Conservation (phyloP, 1,284 basidiomycete genomes). For the Microbotryum intermedium region DNA sequence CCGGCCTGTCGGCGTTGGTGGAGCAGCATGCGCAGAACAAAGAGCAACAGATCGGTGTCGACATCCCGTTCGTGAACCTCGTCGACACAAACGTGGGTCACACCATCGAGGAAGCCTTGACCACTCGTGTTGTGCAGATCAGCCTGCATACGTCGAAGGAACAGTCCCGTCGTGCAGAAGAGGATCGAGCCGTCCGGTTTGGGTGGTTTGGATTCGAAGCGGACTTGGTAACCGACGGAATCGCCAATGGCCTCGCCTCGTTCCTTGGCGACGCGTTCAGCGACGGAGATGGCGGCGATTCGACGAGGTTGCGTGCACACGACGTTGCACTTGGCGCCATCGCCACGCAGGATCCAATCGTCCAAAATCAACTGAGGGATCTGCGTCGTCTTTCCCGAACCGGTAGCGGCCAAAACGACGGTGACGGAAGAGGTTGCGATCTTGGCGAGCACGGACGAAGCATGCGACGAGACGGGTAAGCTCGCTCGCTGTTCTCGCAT, state of each 20-base stretch:
- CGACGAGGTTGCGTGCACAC: constrained; percentile 89
- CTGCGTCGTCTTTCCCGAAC: constrained; percentile 94
- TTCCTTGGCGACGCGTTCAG: constrained; percentile 84
- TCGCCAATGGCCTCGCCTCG: constrained; percentile 66
- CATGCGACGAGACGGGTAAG: constrained; percentile 28
- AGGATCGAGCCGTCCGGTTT: constrained; percentile 77
- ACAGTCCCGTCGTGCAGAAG: constrained; percentile 90
- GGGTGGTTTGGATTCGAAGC: constrained; percentile 77
- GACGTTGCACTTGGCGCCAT: constrained; percentile 81
- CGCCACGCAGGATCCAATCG: constrained; percentile 63
- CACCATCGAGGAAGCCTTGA: constrained; percentile 56
- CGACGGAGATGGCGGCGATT: constrained; percentile 86
- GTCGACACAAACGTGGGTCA: constrained; percentile 88
- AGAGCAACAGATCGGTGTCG: constrained; percentile 84
- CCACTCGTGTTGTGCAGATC: constrained; percentile 50
- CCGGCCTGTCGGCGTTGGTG: constrained; percentile 60
- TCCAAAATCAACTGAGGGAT: constrained; percentile 89
- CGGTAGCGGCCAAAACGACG: constrained; percentile 89
- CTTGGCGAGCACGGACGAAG: constrained; percentile 48
- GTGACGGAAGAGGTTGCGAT: constrained; percentile 76
- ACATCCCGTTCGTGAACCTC: constrained; percentile 96
- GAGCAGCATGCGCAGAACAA: constrained; percentile 79
- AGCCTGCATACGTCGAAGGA: constrained; percentile 77
- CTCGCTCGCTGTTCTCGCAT: constrained; percentile 59
- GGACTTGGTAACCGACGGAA: constrained; percentile 82